Evolutionary conservation across 2,329 filamentous ascomycete genomes (phyloP).

Genomic region (Fusarium sp.): DNA sequence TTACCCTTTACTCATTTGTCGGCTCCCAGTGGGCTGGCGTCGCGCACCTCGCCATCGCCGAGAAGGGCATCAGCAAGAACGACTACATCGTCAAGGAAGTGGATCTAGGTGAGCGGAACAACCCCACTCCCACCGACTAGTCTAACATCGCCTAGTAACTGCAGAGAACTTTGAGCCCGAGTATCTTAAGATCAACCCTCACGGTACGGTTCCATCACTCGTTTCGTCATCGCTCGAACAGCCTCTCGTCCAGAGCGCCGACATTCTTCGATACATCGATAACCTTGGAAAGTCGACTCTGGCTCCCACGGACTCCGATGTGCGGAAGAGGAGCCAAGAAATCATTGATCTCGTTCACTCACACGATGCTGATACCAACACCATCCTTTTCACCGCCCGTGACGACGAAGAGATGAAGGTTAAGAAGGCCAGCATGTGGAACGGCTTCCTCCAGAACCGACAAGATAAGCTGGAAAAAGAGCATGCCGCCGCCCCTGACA

Average conservation of each 20-base stretch:
- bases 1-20: constrained; percentile 35
- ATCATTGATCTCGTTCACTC: constrained; percentile 40
- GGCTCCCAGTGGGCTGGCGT: constrained; percentile 42
- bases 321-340: constrained; percentile 13
- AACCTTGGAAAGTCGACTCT: constrained; percentile 1
- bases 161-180: constrained; percentile 35
- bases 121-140: not conserved
- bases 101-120: constrained; percentile 14
- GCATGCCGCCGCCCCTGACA: constrained; percentile 17
- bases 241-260: constrained; percentile 30
- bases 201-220: constrained; percentile 38
- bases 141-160: constrained; percentile 1
- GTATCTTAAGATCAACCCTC: constrained; percentile 38
- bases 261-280: constrained; percentile 35
- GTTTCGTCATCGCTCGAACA: constrained; percentile 24
- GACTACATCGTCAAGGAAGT: constrained; percentile 35
- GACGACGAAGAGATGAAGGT: constrained; percentile 22
- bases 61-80: constrained; percentile 33
- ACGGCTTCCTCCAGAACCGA: constrained; percentile 21
- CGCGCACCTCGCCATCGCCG: constrained; percentile 34
- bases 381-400: constrained; percentile 33
- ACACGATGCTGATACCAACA: constrained; percentile 24
- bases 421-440: constrained; percentile 13
- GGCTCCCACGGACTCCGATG: constrained; percentile 14
- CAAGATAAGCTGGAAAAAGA: constrained; percentile 33